Conservation (phyloP, 139 green algal species). For the Coelastrella sp. region DNA sequence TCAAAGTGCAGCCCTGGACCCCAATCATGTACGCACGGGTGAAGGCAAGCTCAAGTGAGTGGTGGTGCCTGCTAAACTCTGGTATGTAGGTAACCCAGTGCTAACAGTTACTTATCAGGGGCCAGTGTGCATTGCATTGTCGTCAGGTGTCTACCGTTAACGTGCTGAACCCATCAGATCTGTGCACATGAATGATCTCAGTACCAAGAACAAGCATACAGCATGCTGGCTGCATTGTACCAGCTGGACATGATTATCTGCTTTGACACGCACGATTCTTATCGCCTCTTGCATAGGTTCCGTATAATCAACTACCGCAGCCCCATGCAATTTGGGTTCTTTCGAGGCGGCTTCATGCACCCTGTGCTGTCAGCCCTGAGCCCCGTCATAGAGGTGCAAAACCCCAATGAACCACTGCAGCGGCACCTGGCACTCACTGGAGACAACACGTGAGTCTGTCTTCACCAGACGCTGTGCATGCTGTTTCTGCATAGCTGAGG, state of each 20-base stretch:
- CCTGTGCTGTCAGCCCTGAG: constrained; percentile 49
- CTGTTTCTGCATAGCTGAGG: no score
- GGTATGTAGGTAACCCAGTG: background rate
- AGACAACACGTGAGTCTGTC: constrained; percentile 52
- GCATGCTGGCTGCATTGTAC: no score
- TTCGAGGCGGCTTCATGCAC: constrained; percentile 58
- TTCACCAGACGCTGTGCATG: no score
- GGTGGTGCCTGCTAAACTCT: background rate
- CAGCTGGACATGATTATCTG: no score
- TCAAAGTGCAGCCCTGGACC: constrained; percentile 43
- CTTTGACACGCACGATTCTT: no score
- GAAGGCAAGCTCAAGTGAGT: constrained; percentile 51
- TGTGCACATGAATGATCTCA: no score
- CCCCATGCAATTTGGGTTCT: constrained; percentile 62
- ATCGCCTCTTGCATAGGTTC: no score
- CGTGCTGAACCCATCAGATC: no score
- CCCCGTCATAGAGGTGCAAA: constrained; percentile 46
- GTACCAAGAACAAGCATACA: no score
- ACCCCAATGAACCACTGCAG: constrained; percentile 62
- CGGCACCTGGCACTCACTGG: constrained; percentile 61
- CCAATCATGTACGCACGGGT: constrained; percentile 48
- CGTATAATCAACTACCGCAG: constrained; percentile 72
- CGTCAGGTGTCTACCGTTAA: no score
- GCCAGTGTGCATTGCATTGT: no score
- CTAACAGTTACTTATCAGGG: background rate